Evolutionary conservation across 371 early-diverging fungal genomes (phyloP).

Genomic region (Lichtheimia hyalospora): DNA sequence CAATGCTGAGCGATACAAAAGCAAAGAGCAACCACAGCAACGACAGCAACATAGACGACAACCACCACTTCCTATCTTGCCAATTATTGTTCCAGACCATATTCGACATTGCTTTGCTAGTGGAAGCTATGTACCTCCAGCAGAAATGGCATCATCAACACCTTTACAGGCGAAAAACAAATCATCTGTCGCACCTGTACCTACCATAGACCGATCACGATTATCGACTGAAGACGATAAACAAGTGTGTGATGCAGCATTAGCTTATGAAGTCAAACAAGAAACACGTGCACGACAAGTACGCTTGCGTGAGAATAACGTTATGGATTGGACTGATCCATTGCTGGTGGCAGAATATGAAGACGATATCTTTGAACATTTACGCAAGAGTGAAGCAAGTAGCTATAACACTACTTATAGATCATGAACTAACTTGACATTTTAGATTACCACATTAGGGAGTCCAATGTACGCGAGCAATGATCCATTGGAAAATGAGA

Average conservation of each 20-base stretch:
- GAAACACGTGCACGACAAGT: slow-evolving; percentile 19
- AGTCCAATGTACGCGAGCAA: slow-evolving; percentile 77
- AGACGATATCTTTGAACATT: slow-evolving; percentile 84
- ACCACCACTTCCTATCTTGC: slow-evolving; percentile 30
- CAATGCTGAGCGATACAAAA: slow-evolving; percentile 24
- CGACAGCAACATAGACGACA: slow-evolving; percentile 4
- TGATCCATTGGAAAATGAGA: slow-evolving; percentile 67
- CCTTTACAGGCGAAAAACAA: background rate
- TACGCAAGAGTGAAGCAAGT: slow-evolving; percentile 73
- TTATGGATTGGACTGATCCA: slow-evolving; percentile 75
- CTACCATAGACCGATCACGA: background rate
- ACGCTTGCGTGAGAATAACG: slow-evolving; percentile 21
- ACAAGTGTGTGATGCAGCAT: slow-evolving; percentile 9
- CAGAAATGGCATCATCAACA: slow-evolving; percentile 1
- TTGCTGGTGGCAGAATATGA: slow-evolving; percentile 92
- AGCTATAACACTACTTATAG: background rate
- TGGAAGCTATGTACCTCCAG: background rate
- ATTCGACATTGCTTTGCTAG: slow-evolving; percentile 10
- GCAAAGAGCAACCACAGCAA: background rate
- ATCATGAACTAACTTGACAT: background rate
- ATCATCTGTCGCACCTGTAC: background rate
- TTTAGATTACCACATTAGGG: slow-evolving; percentile 46
- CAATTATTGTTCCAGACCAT: slow-evolving; percentile 28
- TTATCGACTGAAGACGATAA: background rate
- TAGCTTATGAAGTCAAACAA: slow-evolving; percentile 17